Evolutionary conservation across 2,329 filamentous ascomycete species (phyloP).

Genomic region (Pseudogymnoascus sp.): DNA sequence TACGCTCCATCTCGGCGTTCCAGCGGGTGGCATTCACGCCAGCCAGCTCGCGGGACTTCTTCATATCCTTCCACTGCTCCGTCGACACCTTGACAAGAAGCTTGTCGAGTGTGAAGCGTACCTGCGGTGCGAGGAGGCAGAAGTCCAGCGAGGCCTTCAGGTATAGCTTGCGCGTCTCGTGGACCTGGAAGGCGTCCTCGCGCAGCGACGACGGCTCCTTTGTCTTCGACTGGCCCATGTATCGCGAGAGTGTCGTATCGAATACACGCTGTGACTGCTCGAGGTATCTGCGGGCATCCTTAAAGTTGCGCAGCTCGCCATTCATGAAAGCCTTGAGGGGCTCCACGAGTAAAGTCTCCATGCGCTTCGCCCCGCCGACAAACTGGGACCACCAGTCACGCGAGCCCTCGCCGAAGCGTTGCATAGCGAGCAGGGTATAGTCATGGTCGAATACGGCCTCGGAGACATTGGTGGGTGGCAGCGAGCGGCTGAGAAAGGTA

Average conservation of each 20-base stretch:
- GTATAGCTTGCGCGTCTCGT: slow-evolving; percentile 85
- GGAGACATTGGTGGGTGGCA: slow-evolving; percentile 64
- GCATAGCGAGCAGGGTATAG: slow-evolving; percentile 82
- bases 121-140: slow-evolving; percentile 76
- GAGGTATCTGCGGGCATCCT: slow-evolving; percentile 68
- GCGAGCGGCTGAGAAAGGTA: slow-evolving; percentile 64
- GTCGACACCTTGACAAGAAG: slow-evolving; percentile 75
- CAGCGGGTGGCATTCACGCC: slow-evolving; percentile 55
- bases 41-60: slow-evolving; percentile 57
- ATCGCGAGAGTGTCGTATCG: slow-evolving; percentile 73
- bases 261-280: slow-evolving; percentile 78
- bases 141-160: slow-evolving; percentile 91
- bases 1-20: slow-evolving; percentile 76
- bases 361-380: slow-evolving; percentile 63
- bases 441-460: slow-evolving; percentile 90
- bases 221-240: slow-evolving; percentile 76
- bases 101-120: slow-evolving; percentile 77
- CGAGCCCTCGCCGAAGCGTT: slow-evolving; percentile 74
- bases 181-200: slow-evolving; percentile 92
- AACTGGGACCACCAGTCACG: slow-evolving; percentile 81
- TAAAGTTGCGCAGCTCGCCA: slow-evolving; percentile 76
- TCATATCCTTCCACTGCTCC: slow-evolving; percentile 85
- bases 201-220: slow-evolving; percentile 87
- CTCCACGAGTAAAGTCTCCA: slow-evolving; percentile 70
- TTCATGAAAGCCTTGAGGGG: slow-evolving; percentile 72